Evolutionary conservation across 306 rosid genomes (phyloP).

Genomic region (Casuarina cunninghamiana): DNA sequence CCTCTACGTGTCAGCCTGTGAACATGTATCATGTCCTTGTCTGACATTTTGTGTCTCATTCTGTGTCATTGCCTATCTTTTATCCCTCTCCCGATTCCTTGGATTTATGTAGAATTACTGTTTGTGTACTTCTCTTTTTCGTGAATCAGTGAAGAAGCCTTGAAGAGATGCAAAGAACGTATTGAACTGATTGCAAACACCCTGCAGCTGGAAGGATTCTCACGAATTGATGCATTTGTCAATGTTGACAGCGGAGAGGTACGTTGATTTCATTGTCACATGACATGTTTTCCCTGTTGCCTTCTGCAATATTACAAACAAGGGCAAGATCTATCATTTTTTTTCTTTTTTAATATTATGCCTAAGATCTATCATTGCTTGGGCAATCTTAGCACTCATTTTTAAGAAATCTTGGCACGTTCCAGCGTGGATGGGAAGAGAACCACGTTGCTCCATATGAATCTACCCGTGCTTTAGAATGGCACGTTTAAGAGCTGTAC

Average conservation of each 20-base stretch:
- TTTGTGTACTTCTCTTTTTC: background rate
- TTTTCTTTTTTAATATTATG: background rate
- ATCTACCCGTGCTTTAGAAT: background rate
- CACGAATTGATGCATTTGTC: conserved; percentile 90
- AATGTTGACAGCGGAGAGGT: conserved; percentile 93
- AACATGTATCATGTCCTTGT: background rate
- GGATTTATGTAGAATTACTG: conserved; percentile 22
- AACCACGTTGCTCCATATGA: too few species aligned
- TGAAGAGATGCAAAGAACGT: conserved; percentile 63
- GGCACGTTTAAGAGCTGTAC: background rate
- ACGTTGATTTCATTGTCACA: conserved; percentile 28
- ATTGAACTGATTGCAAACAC: conserved; percentile 84
- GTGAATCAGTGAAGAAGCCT: conserved; percentile 56
- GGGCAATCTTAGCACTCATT: background rate
- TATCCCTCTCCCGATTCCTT: conserved; percentile 2
- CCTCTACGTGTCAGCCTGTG: background rate
- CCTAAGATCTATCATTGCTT: too few species aligned
- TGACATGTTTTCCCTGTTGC: conserved; percentile 5
- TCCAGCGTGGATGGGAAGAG: too few species aligned
- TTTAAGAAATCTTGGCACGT: too few species aligned
- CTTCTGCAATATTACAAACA: background rate
- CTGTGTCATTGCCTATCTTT: conserved; percentile 5
- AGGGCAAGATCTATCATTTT: background rate
- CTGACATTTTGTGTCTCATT: background rate
- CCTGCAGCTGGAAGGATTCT: conserved; percentile 84